Conservation (phyloP, 116 monocot genomes). For the Thalassia testudinum region DNA sequence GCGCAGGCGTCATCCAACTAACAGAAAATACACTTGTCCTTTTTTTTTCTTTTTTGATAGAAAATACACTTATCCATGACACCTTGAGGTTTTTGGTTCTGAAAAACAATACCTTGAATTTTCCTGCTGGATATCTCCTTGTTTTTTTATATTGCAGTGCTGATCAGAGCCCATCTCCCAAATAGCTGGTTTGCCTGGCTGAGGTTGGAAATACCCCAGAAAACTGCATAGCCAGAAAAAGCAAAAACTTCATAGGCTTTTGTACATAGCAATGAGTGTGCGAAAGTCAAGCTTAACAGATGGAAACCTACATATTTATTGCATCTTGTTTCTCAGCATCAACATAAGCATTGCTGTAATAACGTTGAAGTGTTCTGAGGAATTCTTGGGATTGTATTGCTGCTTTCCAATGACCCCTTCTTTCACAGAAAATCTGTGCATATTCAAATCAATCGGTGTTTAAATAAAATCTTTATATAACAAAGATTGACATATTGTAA, state of each 20-base stretch:
- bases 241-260: not conserved
- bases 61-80: no score
- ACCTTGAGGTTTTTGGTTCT: no score
- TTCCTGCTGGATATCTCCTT: not conserved
- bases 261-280: not conserved
- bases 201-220: constrained; percentile 16
- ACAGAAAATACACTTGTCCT: no score
- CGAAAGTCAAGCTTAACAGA: not conserved
- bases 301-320: constrained; percentile 49
- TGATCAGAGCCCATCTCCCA: constrained; percentile 15
- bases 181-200: constrained; percentile 7
- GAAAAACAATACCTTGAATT: constrained; percentile 7
- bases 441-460: not conserved
- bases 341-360: constrained; percentile 61
- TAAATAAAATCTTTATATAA: no score
- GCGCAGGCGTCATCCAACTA: no score
- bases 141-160: not conserved
- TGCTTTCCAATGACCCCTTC: constrained; percentile 62
- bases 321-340: constrained; percentile 66
- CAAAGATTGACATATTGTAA: no score
- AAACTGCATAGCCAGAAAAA: constrained; percentile 8
- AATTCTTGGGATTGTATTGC: constrained; percentile 58
- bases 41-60: no score
- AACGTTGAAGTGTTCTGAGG: constrained; percentile 51
- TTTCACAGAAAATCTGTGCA: constrained; percentile 52